phyloP scores from a whole-genome alignment of 2,329 filamentous ascomycete species.

The Aspergillus tanneri region DNA sequence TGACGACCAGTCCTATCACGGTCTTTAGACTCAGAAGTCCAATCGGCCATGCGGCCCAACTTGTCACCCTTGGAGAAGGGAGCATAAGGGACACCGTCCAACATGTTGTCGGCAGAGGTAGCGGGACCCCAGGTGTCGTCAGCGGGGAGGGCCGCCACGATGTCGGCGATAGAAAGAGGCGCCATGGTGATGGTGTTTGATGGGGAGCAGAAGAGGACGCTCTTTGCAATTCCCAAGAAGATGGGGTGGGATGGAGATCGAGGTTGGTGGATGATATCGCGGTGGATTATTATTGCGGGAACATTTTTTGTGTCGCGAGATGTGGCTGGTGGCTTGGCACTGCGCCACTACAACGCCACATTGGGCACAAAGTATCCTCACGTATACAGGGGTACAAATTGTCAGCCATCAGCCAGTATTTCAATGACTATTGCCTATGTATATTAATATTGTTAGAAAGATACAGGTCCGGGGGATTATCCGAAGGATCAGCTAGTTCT shows the following conservation, averaged over 20 bases:
- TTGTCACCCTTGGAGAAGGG: conserved; percentile 99
- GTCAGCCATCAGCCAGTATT: neutral
- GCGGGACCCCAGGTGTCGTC: conserved; percentile 86
- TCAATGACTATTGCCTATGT: neutral
- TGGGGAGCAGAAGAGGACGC: conserved; percentile 1
- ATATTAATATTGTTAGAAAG: too few species aligned
- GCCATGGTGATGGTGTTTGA: conserved; percentile 42
- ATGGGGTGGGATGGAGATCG: conserved; percentile 1
- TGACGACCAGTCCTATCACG: conserved; percentile 70
- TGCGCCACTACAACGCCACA: conserved; percentile 6
- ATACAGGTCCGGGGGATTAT: too few species aligned
- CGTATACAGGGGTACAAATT: conserved; percentile 6
- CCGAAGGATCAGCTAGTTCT: too few species aligned
- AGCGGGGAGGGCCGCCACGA: conserved; percentile 70
- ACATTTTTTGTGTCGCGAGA: conserved; percentile 26
- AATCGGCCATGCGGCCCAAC: conserved; percentile 98
- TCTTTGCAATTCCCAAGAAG: neutral
- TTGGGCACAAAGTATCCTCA: neutral
- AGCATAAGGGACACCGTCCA: conserved; percentile 94
- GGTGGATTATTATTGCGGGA: conserved; percentile 10
- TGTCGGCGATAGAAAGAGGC: conserved; percentile 59
- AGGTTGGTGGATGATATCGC: conserved; percentile 6
- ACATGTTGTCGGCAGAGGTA: conserved; percentile 77
- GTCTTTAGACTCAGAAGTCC: conserved; percentile 86
- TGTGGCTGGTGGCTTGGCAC: conserved; percentile 19